A percentile compares a stretch with the other conserved stretches of the same genome.
These are phyloP conservation scores for Roridomyces roridus DNA, from an alignment of 768 basidiomycete species.

Conservation along the genomic window DNA sequence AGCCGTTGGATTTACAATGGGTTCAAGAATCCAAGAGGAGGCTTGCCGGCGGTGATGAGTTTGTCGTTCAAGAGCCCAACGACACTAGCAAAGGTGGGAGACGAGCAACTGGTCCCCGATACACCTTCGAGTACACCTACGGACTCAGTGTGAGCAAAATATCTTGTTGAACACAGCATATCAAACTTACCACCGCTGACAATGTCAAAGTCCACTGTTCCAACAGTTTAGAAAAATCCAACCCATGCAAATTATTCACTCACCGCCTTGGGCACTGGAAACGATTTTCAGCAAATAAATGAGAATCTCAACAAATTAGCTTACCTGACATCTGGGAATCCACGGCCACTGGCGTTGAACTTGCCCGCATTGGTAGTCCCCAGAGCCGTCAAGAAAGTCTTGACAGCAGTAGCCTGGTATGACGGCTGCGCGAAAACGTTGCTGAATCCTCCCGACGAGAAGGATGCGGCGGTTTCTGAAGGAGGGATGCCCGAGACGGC, in stretches of 20 bases:
- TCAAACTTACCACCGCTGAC: conserved; percentile 11
- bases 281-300: too few species aligned
- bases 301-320: too few species aligned
- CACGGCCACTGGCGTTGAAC: not conserved
- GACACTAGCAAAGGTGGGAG: conserved; percentile 48
- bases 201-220: conserved; percentile 18
- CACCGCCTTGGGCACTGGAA: conserved; percentile 24
- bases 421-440: too few species aligned
- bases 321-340: not conserved
- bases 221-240: not conserved
- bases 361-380: not conserved
- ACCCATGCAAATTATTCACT: conserved; percentile 33
- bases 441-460: not conserved
- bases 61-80: conserved; percentile 55
- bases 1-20: conserved; percentile 22
- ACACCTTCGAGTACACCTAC: conserved; percentile 14
- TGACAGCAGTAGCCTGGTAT: not conserved
- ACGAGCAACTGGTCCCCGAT: conserved; percentile 20
- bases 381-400: not conserved
- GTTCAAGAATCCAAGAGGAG: conserved; percentile 43
- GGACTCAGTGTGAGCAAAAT: too few species aligned
- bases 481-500: not conserved
- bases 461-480: too few species aligned
- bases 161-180: not conserved
- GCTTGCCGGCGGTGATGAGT: conserved; percentile 40